Evolutionary conservation across 352 stramenopile genomes (phyloP).

Genomic region (Globisporangium mamillatum): DNA sequence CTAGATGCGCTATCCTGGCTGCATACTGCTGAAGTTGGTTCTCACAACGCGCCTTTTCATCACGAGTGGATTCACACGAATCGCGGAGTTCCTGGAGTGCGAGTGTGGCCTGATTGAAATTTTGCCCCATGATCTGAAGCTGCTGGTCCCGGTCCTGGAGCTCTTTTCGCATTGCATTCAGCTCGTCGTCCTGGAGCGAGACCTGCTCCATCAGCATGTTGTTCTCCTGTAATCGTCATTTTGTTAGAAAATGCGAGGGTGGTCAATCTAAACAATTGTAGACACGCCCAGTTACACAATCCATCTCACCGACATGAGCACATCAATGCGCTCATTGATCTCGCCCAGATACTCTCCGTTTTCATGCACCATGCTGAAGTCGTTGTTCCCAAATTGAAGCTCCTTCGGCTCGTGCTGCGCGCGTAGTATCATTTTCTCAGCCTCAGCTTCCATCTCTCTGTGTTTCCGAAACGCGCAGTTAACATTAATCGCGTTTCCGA

Average conservation of each 20-base stretch:
- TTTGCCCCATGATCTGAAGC: conserved; percentile 64
- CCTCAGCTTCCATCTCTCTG: conserved; percentile 58
- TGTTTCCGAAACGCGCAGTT: neutral
- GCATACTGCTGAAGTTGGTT: conserved; percentile 69
- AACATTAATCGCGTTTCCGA: neutral
- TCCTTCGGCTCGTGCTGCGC: conserved; percentile 46
- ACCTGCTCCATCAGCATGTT: conserved; percentile 82
- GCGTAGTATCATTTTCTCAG: conserved; percentile 55
- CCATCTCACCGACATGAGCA: conserved; percentile 63
- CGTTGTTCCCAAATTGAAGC: conserved; percentile 26
- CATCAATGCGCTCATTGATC: conserved; percentile 75
- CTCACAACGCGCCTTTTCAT: conserved; percentile 67
- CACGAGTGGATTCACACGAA: conserved; percentile 43
- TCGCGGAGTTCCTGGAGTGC: conserved; percentile 67
- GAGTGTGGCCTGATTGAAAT: conserved; percentile 72
- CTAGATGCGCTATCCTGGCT: conserved; percentile 56
- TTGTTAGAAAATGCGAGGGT: neutral
- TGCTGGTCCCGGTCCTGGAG: conserved; percentile 65
- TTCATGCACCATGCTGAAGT: conserved; percentile 35
- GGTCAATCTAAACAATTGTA: neutral
- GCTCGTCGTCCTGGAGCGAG: conserved; percentile 71
- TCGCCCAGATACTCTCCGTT: conserved; percentile 61
- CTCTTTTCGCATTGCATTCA: conserved; percentile 61
- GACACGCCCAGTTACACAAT: neutral
- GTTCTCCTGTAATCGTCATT: conserved; percentile 49